A percentile compares a stretch with the other conserved stretches of the same genome.
These are phyloP conservation scores for Thermothelomyces thermophilus DNA, from an alignment of 2,329 filamentous ascomycete genomes.

Conservation along the genomic window DNA sequence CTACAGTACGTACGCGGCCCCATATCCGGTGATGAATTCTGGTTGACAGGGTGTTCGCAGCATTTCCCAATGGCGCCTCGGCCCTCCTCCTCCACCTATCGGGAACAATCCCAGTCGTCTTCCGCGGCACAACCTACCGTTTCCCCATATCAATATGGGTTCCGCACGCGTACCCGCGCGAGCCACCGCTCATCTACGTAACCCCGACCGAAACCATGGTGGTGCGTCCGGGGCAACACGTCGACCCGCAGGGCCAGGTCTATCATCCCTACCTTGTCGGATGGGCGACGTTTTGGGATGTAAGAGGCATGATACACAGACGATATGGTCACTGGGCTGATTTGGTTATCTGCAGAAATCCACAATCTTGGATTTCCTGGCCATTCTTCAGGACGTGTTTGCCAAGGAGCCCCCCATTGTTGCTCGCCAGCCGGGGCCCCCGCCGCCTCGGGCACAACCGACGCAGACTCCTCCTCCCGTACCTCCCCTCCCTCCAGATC, in stretches of 20 bases:
- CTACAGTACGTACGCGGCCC: conserved; percentile 60
- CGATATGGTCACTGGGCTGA: conserved; percentile 15
- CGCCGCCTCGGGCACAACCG: conserved; percentile 32
- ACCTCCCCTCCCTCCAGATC: conserved; percentile 65
- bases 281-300: conserved; percentile 87
- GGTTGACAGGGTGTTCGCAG: conserved; percentile 37
- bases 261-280: conserved; percentile 94
- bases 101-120: conserved; percentile 85
- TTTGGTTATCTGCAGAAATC: conserved; percentile 60
- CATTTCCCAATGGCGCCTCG: conserved; percentile 80
- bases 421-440: conserved; percentile 53
- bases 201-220: conserved; percentile 83
- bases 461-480: conserved; percentile 53
- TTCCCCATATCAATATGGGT: conserved; percentile 93
- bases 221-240: conserved; percentile 87
- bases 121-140: conserved; percentile 81
- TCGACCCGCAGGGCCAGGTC: conserved; percentile 84
- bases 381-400: conserved; percentile 78
- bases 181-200: conserved; percentile 82
- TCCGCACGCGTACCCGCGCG: conserved; percentile 80
- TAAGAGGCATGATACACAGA: conserved; percentile 31
- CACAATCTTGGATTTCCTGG: conserved; percentile 73
- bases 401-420: conserved; percentile 91
- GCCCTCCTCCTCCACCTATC: conserved; percentile 79
- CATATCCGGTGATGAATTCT: background rate